These are phyloP conservation scores for Cenococcum geophilum DNA, from an alignment of 495 filamentous ascomycete species.

Conservation along the genomic window DNA sequence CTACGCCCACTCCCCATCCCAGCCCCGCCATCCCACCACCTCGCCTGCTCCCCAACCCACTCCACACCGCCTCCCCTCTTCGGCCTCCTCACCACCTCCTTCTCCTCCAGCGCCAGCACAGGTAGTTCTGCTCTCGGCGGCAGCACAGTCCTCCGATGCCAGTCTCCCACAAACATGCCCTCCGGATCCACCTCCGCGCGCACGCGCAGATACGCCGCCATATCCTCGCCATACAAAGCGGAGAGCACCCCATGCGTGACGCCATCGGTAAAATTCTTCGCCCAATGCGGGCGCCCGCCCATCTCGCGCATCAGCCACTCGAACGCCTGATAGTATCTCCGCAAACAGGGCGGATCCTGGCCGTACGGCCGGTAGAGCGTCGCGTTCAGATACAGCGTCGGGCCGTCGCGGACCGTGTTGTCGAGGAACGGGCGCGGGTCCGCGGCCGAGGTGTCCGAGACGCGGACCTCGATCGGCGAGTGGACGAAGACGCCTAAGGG, in stretches of 20 bases:
- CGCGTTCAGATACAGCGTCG: constrained; percentile 91
- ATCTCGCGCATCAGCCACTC: constrained; percentile 93
- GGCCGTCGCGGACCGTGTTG: constrained; percentile 55
- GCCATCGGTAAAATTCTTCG: constrained; percentile 75
- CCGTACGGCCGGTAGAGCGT: constrained; percentile 89
- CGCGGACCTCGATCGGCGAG: constrained; percentile 87
- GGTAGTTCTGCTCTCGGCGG: constrained; percentile 22
- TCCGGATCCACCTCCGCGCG: constrained; percentile 73
- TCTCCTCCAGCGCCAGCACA: constrained; percentile 26
- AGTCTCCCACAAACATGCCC: constrained; percentile 87
- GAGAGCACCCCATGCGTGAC: constrained; percentile 52
- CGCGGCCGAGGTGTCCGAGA: constrained; percentile 62
- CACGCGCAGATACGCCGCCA: constrained; percentile 61
- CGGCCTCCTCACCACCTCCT: constrained; percentile 22
- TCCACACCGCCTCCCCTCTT: constrained; percentile 44
- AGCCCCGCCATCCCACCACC: constrained; percentile 20
- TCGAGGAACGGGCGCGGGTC: constrained; percentile 72
- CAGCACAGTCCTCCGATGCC: constrained; percentile 72
- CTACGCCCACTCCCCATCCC: constrained; percentile 38
- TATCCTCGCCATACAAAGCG: constrained; percentile 50
- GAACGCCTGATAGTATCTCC: constrained; percentile 86
- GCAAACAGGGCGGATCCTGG: constrained; percentile 67
- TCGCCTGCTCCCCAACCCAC: constrained; percentile 48
- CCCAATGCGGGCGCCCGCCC: constrained; percentile 91
- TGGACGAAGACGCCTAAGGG: constrained; percentile 79